These are phyloP conservation scores for Alloteropsis semialata DNA, from an alignment of 176 grass and related monocot species.

Conservation along the genomic window DNA sequence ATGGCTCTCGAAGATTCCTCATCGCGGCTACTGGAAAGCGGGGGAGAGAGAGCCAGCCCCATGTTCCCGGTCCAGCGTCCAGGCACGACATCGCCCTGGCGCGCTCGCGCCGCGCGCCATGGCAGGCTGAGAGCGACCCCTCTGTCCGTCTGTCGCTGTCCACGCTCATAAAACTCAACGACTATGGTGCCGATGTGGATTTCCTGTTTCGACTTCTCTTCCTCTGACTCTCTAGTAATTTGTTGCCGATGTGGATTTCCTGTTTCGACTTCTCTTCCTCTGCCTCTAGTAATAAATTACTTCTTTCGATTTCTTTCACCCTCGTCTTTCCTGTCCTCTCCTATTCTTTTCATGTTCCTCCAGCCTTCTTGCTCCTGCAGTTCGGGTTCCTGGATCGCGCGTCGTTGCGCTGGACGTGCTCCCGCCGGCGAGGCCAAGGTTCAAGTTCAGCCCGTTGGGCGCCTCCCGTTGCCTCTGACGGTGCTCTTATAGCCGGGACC, in stretches of 20 bases:
- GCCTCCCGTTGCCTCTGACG: not conserved
- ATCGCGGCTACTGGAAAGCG: not conserved
- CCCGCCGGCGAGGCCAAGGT: not conserved
- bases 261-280: not conserved
- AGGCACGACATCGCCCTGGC: not conserved
- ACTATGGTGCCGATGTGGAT: not conserved
- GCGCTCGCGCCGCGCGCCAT: no score
- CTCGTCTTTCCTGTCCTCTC: no score
- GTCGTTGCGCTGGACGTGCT: not conserved
- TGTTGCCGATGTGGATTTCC: no score
- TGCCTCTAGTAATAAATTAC: no score
- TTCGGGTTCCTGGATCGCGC: not conserved
- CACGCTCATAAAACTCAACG: not conserved
- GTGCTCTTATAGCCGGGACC: not conserved
- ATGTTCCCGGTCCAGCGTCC: not conserved
- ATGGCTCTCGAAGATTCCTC: not conserved
- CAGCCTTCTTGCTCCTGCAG: not conserved
- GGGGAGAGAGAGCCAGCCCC: not conserved
- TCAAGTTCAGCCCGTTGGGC: not conserved
- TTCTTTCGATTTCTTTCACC: not conserved
- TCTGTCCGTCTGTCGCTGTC: not conserved
- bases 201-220: constrained; percentile 2
- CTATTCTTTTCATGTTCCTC: not conserved
- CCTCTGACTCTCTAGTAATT: no score
- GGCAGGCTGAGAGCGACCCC: not conserved